Base-by-base conservation (phyloP, 495 filamentous ascomycete genomes). In the Penicillium nucicola region DNA sequence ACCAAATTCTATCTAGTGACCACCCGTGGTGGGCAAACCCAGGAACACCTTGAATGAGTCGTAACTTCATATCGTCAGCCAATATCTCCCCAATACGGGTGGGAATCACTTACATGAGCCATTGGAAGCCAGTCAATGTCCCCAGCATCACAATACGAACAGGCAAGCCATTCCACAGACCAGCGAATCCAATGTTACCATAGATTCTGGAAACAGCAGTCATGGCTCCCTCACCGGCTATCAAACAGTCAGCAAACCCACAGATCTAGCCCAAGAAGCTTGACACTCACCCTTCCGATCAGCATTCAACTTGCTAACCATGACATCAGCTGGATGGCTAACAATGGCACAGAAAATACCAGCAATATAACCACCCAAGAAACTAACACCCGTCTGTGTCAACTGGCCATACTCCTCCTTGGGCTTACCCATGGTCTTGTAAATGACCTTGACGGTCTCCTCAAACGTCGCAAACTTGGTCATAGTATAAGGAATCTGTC, bases 401-500 rank as follows among this genome's bases (percentile, higher is more conserved):
- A 86, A 60, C 15, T 75, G 63, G 52, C 78, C 80, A 62, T 78
- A 87, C 45, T 67, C 70, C 51, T 85, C 79, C 67, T 88, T 88
- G 1, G 82, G 80, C 65, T 82, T 82, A 3, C 84, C 84, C 42
- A 88, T 62, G 15, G 68, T 75, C 53, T 66, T 64, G 63, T 88
- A 88, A 45, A 88, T 87, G 45, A 71, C 42, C 37, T 72, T 75
- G 7, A 88, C 85, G 1, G 83, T 84, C 60, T 79, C 81, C 69
- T 88, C 85, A 60, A 88, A 88, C 0, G 84, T 85, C 10, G 85
- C 85, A 62, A 88, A 88, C 68, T 88, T 88, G 32, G 83, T 82
- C 85, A 88, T 88, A 1, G 85, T 88, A 59, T 88, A 87, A 2
- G 84, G 84, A 42, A 88, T 86, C 67, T 88, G 84, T 14, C 85